Evolutionary conservation across 768 basidiomycete species (phyloP).

Genomic region (Tylopilus sp.): DNA sequence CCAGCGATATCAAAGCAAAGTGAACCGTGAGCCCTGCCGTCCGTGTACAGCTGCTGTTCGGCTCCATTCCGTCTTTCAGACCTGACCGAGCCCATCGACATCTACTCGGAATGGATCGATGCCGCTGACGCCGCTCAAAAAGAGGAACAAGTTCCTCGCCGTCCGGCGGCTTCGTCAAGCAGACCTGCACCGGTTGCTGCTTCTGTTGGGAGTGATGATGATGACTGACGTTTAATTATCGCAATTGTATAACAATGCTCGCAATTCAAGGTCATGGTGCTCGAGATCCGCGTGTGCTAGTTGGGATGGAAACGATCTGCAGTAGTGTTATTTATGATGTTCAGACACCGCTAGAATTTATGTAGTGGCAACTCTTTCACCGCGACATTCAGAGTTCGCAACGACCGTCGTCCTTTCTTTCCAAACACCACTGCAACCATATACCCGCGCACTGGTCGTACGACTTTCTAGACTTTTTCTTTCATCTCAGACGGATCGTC

Average conservation of each 20-base stretch:
- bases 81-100: constrained; percentile 83
- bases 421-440: not conserved
- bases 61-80: constrained; percentile 44
- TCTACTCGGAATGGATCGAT: constrained; percentile 91
- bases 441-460: constrained; percentile 19
- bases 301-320: constrained; percentile 9
- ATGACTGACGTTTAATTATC: constrained; percentile 29
- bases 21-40: constrained; percentile 60
- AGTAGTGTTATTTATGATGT: constrained; percentile 6
- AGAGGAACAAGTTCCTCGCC: constrained; percentile 51
- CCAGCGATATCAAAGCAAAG: constrained; percentile 84
- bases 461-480: constrained; percentile 12
- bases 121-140: constrained; percentile 80
- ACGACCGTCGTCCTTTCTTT: constrained; percentile 7
- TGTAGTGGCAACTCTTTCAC: constrained; percentile 18
- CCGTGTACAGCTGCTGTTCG: not conserved
- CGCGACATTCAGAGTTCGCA: constrained; percentile 6
- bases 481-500: constrained; percentile 25
- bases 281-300: not conserved
- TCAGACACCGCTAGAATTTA: constrained; percentile 32
- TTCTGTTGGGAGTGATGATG: constrained; percentile 49
- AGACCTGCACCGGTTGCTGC: constrained; percentile 34
- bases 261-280: constrained; percentile 5
- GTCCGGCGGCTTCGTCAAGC: constrained; percentile 52
- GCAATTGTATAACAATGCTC: constrained; percentile 22